Percentiles rank a stretch among this genome's conserved stretches.
These are phyloP conservation scores for Pulicaria dysenterica DNA, from an alignment of 129 eudicot species.

Conservation along the genomic window DNA sequence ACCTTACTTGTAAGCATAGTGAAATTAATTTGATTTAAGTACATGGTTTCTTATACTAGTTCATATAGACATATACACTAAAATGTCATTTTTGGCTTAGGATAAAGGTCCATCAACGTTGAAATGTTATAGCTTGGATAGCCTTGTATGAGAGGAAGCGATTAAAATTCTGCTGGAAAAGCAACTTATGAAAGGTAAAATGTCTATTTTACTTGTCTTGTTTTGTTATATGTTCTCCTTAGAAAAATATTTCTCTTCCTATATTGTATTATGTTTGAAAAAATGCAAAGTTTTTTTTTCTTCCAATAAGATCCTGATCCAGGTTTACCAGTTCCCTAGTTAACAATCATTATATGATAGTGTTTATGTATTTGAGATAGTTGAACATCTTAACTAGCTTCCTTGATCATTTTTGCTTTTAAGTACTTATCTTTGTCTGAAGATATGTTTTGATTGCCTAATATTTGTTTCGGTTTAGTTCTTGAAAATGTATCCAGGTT, in stretches of 20 bases:
- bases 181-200: slow-evolving; percentile 18
- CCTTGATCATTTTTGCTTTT: too few species aligned
- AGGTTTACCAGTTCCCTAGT: background rate
- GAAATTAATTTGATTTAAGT: background rate
- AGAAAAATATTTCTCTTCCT: background rate
- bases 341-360: background rate
- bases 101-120: slow-evolving; percentile 7
- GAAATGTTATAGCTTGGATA: slow-evolving; percentile 14
- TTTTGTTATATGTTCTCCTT: background rate
- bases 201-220: background rate
- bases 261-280: background rate
- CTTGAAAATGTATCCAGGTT: too few species aligned
- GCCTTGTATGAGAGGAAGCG: background rate
- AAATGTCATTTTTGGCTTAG: background rate
- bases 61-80: background rate
- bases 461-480: background rate
- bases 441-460: background rate
- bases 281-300: background rate
- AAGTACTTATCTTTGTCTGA: too few species aligned
- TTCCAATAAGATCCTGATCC: background rate
- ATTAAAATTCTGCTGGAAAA: slow-evolving; percentile 3
- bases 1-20: background rate
- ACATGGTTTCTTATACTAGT: slow-evolving; percentile 1
- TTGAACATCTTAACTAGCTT: too few species aligned
- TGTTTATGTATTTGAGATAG: background rate